These are phyloP conservation scores for Pseudocercospora cruenta DNA, from an alignment of 2,329 filamentous ascomycete genomes.

Conservation along the genomic window DNA sequence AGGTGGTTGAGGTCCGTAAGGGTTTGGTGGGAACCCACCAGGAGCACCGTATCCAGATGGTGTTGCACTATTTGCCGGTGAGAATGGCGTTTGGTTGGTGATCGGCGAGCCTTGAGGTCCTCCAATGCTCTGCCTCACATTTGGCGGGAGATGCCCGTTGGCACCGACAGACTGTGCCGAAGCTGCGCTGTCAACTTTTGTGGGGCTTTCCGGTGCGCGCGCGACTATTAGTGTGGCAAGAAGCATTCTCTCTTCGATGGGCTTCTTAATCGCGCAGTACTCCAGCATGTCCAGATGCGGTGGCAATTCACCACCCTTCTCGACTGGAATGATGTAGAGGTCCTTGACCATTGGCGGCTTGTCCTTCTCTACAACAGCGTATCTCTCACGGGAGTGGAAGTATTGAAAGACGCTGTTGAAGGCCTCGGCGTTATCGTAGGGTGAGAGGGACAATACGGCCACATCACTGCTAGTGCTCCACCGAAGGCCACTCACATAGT, in stretches of 20 bases:
- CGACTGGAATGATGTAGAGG: conserved; percentile 86
- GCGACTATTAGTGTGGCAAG: conserved; percentile 84
- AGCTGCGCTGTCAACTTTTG: conserved; percentile 38
- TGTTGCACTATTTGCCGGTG: conserved; percentile 40
- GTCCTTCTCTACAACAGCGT: conserved; percentile 78
- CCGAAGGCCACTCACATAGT: conserved; percentile 85
- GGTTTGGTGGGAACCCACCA: conserved; percentile 43
- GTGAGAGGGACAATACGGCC: conserved; percentile 72
- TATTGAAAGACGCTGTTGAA: conserved; percentile 85
- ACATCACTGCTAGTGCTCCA: conserved; percentile 84
- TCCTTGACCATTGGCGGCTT: conserved; percentile 71
- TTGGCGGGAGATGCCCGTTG: conserved; percentile 28
- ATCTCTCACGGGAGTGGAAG: conserved; percentile 78
- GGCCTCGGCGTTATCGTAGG: conserved; percentile 62
- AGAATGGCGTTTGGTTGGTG: conserved; percentile 44
- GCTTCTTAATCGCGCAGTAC: conserved; percentile 75
- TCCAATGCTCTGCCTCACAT: conserved; percentile 30
- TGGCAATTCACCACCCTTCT: conserved; percentile 70
- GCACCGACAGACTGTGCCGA: conserved; percentile 26
- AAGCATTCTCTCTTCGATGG: conserved; percentile 73
- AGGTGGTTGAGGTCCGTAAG: conserved; percentile 41
- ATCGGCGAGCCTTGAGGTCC: conserved; percentile 41
- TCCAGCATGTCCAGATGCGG: conserved; percentile 89
- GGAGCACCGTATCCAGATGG: conserved; percentile 28
- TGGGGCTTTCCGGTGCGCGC: conserved; percentile 52